Percentiles rank a stretch among this genome's conserved stretches.
Evolutionary conservation across 192 early-diverging fungal species (phyloP).

Genomic region (Lobosporangium transversale): DNA sequence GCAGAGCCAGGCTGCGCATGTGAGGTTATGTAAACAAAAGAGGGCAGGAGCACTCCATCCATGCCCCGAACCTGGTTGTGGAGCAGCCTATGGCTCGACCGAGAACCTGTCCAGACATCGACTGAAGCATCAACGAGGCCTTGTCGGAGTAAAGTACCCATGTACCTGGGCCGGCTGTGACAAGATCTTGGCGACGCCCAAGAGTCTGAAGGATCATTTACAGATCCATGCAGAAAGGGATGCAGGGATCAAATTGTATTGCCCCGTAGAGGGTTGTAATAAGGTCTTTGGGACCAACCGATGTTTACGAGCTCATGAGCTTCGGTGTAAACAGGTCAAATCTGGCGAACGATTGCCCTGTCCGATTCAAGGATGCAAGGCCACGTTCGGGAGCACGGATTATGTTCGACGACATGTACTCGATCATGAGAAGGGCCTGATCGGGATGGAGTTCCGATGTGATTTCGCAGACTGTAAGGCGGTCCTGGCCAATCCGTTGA

Average conservation of each 20-base stretch:
- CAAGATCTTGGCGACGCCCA: conserved; percentile 48
- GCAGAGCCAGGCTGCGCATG: conserved; percentile 34
- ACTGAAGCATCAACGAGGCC: conserved; percentile 35
- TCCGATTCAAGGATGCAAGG: conserved; percentile 30
- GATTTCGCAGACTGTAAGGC: conserved; percentile 46
- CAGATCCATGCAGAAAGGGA: conserved; percentile 49
- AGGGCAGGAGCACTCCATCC: conserved; percentile 15
- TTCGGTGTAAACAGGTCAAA: conserved; percentile 49
- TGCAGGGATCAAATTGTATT: conserved; percentile 35
- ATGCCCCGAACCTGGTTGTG: conserved; percentile 41
- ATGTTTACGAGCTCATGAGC: conserved; percentile 42
- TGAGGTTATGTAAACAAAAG: conserved; percentile 43
- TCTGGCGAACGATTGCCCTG: conserved; percentile 38
- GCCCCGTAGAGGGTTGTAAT: conserved; percentile 36
- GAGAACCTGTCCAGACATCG: conserved; percentile 45
- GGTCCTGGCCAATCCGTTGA: conserved; percentile 46
- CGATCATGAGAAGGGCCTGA: conserved; percentile 50
- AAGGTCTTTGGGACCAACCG: conserved; percentile 51
- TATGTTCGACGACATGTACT: conserved; percentile 51
- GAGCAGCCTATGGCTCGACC: conserved; percentile 32
- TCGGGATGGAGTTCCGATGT: conserved; percentile 39
- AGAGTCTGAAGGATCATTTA: conserved; percentile 44
- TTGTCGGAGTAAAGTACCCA: conserved; percentile 49
- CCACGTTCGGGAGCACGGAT: conserved; percentile 48
- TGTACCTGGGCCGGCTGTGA: conserved; percentile 40